Evolutionary conservation across 805 yeast genomes (phyloP), one percentile per base, ranked within the genome.

Genomic region (Ogataea glucozyma): DNA sequence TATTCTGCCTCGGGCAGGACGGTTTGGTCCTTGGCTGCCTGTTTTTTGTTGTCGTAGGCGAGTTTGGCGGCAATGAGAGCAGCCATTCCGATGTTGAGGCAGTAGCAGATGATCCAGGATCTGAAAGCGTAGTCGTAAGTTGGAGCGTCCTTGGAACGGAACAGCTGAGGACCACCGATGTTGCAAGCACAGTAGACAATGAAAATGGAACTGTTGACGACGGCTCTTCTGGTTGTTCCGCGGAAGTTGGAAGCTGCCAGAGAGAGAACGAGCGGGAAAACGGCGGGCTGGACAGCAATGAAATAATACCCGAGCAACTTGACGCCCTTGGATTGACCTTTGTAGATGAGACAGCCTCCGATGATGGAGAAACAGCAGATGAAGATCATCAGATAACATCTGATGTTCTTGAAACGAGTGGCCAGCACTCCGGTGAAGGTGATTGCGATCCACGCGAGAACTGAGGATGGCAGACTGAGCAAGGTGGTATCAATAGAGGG

Each of bases 151-250:
- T 64, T 55, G 1, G 72, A 62, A 46, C 69, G 70, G 67, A 84
- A 85, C 14, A 85, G 70, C 58, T 82, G 88, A 4, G 90, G 88
- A 4, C 89, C 89, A 38, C 79, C 76, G 37, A 84, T 66, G 57
- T 81, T 79, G 13, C 87, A 85, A 23, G 78, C 75, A 37, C 86
- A 79, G 59, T 81, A 84, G 9, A 77, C 78, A 40, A 82, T 69
- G 63, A 83, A 70, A 30, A 75, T 71, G 26, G 77, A 60, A 10
- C 81, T 80, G 40, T 76, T 75, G 16, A 78, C 73, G 9, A 75
- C 67, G 49, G 78, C 65, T 56, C 81, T 78, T 60, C 82, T 85
- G 10, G 88, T 82, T 42, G 76, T 74, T 2, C 90, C 90, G 1
- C 85, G 78, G 26, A 79, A 71, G 59, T 83, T 59, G 14, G 64